phyloP scores from a whole-genome alignment of 495 filamentous ascomycete genomes.

The Arthonia radiata region DNA sequence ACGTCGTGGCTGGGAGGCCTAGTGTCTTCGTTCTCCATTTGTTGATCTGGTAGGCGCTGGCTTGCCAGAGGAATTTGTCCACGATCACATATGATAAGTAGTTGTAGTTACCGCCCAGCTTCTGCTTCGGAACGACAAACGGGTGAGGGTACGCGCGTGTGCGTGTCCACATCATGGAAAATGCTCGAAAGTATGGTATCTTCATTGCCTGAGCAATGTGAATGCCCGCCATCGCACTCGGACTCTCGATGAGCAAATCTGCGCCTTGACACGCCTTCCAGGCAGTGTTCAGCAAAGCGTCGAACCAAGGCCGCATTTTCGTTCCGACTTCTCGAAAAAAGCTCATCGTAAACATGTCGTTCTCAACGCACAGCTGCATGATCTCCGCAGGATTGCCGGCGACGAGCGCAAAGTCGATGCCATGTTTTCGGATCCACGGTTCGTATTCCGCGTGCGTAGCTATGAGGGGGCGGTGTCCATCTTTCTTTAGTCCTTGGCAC shows the following conservation, averaged over 20 bases:
- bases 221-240: constrained; percentile 93
- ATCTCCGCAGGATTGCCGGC: constrained; percentile 83
- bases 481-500: constrained; percentile 68
- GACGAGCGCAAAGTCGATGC: constrained; percentile 74
- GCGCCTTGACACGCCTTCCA: constrained; percentile 69
- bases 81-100: constrained; percentile 93
- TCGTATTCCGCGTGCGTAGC: constrained; percentile 83
- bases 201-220: constrained; percentile 91
- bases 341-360: constrained; percentile 88
- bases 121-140: constrained; percentile 80
- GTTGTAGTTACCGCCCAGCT: constrained; percentile 88
- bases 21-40: constrained; percentile 69
- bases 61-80: constrained; percentile 90
- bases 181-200: constrained; percentile 92
- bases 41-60: constrained; percentile 77
- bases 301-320: constrained; percentile 48
- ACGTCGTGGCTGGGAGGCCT: constrained; percentile 48
- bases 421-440: constrained; percentile 67
- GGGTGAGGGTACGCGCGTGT: constrained; percentile 93
- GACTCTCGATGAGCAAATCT: constrained; percentile 81
- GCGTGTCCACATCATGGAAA: constrained; percentile 97
- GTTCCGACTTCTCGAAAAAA: constrained; percentile 70
- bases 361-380: constrained; percentile 87
- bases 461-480: constrained; percentile 70
- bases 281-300: constrained; percentile 60